These are phyloP conservation scores for Erythrophleum ivorense DNA, from an alignment of 331 rosid species.

Conservation along the genomic window DNA sequence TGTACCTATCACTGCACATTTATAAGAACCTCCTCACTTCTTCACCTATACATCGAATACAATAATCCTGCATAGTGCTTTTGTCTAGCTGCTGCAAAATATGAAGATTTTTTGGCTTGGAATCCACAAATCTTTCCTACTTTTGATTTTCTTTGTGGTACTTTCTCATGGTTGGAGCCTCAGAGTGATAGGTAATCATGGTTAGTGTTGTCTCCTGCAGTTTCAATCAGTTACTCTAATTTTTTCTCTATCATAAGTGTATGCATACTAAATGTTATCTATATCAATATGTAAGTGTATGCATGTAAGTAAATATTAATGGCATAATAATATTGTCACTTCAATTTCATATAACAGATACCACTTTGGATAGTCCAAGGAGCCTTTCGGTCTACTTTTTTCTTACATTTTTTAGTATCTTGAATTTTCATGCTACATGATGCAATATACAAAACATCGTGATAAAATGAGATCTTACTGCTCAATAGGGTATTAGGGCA, in stretches of 20 bases:
- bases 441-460: too few relatives aligned
- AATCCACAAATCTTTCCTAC: slow-evolving; percentile 37
- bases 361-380: background rate
- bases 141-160: slow-evolving; percentile 49
- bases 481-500: background rate
- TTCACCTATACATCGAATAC: slow-evolving; percentile 21
- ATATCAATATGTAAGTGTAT: background rate
- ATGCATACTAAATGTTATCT: background rate
- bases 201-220: slow-evolving; percentile 36
- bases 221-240: background rate
- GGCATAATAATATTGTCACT: background rate
- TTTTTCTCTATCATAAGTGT: background rate
- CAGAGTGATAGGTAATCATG: slow-evolving; percentile 37
- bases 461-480: too few relatives aligned
- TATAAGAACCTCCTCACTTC: slow-evolving; percentile 37
- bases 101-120: slow-evolving; percentile 50
- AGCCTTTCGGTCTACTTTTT: too few relatives aligned
- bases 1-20: slow-evolving; percentile 52
- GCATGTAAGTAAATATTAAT: slow-evolving; percentile 15
- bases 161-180: slow-evolving; percentile 45
- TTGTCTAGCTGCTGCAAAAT: background rate
- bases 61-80: background rate
- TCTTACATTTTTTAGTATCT: background rate
- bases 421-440: background rate
- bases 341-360: background rate